Base-by-base conservation (phyloP, 1,284 basidiomycete species). In the Porodaedalea pini region DNA sequence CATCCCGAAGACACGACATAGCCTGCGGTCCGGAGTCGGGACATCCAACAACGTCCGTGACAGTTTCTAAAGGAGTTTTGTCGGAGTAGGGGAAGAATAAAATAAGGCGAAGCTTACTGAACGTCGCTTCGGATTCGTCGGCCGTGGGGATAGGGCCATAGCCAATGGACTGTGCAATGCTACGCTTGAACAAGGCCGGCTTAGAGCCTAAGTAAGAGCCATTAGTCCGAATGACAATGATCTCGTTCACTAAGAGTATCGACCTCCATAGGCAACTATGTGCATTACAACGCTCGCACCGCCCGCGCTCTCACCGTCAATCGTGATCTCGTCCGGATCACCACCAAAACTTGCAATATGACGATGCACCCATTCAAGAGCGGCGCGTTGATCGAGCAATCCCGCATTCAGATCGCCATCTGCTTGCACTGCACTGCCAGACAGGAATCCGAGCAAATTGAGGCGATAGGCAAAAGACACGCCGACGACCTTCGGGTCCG, bases 391-490 rank as follows among this genome's bases (percentile, higher is more conserved):
- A 59, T 80, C 78, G 11, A 78, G 68, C 3, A 80, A 67, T 0
- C 78, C 78, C 4, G 69, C 68, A 59, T 80, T 80, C 21, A 73
- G 62, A 54, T 71, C 68, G 2, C 73, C 71, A 51, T 73, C 67
- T 25, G 66, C 61, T 27, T 58, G 56, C 29, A 75, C 66, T 6
- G 63, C 73, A 0, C 77, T 74, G 4, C 71, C 66, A 2, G 77
- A 67, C 31, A 81, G 71, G 69, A 83, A 84, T 25, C 83, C 82
- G 53, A 84, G 75, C 2, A 79, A 70, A 50, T 73, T 73, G 34
- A 84, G 73, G 3, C 79, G 76, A 63, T 83, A 83, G 60, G 79
- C 78, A 13, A 82, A 73, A 2, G 78, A 79, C 7, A 82, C 80
- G 31, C 77, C 75, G 37, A 83, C 72, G 36, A 84, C 73, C 49